Conservation (phyloP, 495 filamentous ascomycete genomes). For the Penicillium parvum region DNA sequence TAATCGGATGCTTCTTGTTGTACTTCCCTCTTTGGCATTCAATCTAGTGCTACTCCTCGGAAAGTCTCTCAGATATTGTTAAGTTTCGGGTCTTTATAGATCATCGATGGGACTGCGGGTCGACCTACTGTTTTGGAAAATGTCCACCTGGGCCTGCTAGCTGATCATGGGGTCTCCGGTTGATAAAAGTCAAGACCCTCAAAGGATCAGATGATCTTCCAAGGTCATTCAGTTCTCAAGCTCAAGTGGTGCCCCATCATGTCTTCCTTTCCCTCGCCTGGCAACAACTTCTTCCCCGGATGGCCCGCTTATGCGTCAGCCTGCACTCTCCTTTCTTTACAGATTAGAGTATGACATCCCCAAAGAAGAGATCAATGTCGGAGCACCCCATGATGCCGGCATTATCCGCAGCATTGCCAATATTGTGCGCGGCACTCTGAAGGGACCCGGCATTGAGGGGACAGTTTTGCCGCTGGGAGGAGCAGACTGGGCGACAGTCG, state of each 20-base stretch:
- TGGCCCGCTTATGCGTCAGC: constrained; percentile 28
- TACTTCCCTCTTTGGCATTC: constrained; percentile 13
- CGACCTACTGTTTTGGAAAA: constrained; percentile 13
- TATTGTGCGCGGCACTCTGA: constrained; percentile 24
- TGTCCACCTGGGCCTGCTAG: neutral
- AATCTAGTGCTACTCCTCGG: neutral
- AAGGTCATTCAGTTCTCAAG: neutral
- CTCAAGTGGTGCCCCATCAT: constrained; percentile 1
- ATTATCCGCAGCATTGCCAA: constrained; percentile 29
- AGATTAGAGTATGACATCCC: constrained; percentile 25
- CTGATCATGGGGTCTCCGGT: no score
- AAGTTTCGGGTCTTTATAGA: neutral
- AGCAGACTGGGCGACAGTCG: constrained; percentile 29
- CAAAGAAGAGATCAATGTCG: constrained; percentile 23
- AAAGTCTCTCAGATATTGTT: neutral
- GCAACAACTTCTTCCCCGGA: constrained; percentile 23
- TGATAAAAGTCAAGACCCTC: no score
- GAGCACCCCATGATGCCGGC: constrained; percentile 22
- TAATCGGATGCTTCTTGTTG: constrained; percentile 15
- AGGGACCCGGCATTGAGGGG: constrained; percentile 24
- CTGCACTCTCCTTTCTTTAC: constrained; percentile 22
- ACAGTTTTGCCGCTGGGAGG: constrained; percentile 24
- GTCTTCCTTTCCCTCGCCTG: constrained; percentile 16
- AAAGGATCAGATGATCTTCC: neutral
- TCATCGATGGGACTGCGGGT: constrained; percentile 10